Base-by-base conservation (phyloP, 2,329 filamentous ascomycete species). In the Chaetomium sp. region DNA sequence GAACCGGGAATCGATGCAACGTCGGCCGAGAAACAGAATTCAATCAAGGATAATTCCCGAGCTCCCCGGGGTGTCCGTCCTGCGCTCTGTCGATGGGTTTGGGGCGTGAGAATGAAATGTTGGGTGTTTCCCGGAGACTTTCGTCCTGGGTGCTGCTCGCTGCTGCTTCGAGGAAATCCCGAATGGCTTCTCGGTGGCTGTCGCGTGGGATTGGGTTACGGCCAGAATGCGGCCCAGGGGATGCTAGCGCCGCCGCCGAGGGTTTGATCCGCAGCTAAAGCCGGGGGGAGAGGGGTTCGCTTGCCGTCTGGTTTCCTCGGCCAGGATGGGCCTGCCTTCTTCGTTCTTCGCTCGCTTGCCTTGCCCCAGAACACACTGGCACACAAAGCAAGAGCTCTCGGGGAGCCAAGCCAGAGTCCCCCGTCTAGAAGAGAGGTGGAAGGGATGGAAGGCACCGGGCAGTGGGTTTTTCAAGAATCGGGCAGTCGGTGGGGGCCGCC, bases 201-300 rank as follows among this genome's bases (percentile, higher is more conserved):
- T 62, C 53, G 67, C 62, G 67, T 63, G 67, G 67, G 60, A 69
- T 65, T 61, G 57, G 51, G 47, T 58, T 64, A 60, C 49, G 65
- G 57, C 64, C 64, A 64, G 53, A 55, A 56, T 57, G 63, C 42
- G 55, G 63, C 58, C 65, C 54, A 59, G 62, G 47, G 54, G 27
- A 31, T 53, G 59, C 57, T 66, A 63, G 49, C 47, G 62, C 23
- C 60, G 10, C 42, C 47, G 33, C 64, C 64, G 68, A 54, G 62
- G 64, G 62, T 65, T 67, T 68, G 69, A 70, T 69, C 69, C 63
- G 64, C 69, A 64, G 59, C 67, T 62, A 67, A 60, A 55, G 29
- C 35, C 56, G 51, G 35, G 59, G 56, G 21, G n/a, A n/a, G n/a
- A n/a, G n/a, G n/a, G n/a, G n/a, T n/a, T 42, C 38, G 62, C 8